Percentiles rank a stretch among this genome's conserved stretches.
Conservation (phyloP, 345 rosid genomes). For the Citrus glauca region DNA sequence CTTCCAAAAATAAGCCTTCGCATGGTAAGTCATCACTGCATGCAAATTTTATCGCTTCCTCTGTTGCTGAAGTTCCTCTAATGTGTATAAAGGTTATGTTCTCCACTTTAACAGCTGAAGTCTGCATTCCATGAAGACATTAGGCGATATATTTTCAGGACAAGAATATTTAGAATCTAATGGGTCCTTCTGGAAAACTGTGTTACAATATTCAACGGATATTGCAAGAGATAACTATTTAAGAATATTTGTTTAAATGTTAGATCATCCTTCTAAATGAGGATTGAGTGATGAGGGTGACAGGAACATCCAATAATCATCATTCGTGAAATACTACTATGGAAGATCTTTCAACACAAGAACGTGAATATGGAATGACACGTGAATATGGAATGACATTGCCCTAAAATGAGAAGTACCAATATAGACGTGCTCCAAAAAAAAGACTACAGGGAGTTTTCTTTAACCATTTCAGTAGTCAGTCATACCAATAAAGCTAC, state of each 20-base stretch:
- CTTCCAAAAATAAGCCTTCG: constrained; percentile 54
- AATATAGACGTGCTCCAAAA: neutral
- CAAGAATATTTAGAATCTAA: neutral
- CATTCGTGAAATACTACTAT: too few species aligned
- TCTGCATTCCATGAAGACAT: constrained; percentile 42
- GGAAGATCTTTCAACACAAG: neutral
- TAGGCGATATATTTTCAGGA: neutral
- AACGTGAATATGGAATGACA: neutral
- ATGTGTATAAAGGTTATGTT: constrained; percentile 55
- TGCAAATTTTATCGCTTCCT: constrained; percentile 60
- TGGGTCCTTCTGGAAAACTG: neutral
- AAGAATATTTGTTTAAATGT: neutral
- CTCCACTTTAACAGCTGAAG: constrained; percentile 62
- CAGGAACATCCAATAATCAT: neutral
- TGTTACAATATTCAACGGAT: neutral
- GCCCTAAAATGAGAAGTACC: neutral
- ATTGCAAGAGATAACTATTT: neutral
- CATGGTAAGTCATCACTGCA: constrained; percentile 74
- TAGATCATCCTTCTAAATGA: neutral
- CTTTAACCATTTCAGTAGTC: neutral
- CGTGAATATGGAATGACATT: neutral
- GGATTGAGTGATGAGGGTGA: neutral
- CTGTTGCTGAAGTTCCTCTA: constrained; percentile 74
- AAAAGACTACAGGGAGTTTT: too few species aligned
- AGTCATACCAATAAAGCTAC: neutral